Evolutionary conservation across 306 rosid species (phyloP).

Genomic region (Adenanthera pavonina): DNA sequence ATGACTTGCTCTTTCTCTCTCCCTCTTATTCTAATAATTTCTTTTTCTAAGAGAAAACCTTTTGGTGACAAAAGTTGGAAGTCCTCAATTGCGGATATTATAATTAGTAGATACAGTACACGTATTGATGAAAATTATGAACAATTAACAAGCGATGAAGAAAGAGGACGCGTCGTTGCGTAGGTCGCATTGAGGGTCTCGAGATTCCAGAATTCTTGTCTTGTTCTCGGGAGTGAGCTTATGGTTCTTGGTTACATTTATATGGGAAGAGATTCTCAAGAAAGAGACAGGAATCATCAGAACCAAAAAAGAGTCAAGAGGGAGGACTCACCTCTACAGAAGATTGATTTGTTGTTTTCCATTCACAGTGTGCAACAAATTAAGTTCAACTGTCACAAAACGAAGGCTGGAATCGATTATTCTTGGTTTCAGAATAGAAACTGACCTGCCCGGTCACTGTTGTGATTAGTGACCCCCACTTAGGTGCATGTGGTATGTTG

Average conservation of each 20-base stretch:
- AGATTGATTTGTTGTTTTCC: neutral
- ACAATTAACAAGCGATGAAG: conserved; percentile 24
- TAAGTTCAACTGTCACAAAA: neutral
- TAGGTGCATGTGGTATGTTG: conserved; percentile 23
- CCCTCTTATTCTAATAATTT: neutral
- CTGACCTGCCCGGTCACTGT: neutral
- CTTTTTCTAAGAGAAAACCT: neutral
- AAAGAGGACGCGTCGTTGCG: conserved; percentile 44
- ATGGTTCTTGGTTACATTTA: conserved; percentile 23
- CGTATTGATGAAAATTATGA: conserved; percentile 2
- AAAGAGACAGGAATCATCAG: conserved; percentile 35
- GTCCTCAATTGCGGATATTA: neutral
- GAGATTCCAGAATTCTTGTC: conserved; percentile 22
- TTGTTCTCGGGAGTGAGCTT: conserved; percentile 33
- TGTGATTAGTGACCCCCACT: neutral
- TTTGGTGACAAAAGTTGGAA: neutral
- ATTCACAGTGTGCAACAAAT: neutral
- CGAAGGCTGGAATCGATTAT: neutral
- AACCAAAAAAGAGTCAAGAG: neutral
- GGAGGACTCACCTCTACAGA: neutral
- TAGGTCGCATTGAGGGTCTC: neutral
- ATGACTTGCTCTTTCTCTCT: neutral
- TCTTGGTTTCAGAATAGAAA: neutral
- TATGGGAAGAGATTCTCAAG: conserved; percentile 3
- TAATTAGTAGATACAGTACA: neutral